A percentile compares a stretch with the other conserved stretches of the same genome.
phyloP scores from a whole-genome alignment of 73 alveolate species.

The Tetrahymena elliotti region DNA sequence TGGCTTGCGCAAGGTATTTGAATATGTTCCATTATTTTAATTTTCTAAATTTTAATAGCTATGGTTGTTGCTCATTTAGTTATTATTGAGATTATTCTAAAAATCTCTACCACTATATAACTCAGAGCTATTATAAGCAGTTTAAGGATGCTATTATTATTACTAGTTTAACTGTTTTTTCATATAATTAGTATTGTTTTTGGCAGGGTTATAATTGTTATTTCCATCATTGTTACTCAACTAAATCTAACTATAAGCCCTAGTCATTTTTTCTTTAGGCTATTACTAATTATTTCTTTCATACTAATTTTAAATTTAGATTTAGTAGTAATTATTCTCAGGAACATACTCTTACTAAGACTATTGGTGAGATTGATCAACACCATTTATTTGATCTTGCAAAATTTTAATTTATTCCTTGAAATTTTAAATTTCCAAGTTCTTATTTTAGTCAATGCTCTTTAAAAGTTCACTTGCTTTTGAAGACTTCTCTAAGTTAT shows the following conservation, averaged over 20 bases:
- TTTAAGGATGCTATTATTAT: neutral
- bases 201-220: neutral
- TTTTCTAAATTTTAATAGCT: neutral
- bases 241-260: neutral
- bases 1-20: neutral
- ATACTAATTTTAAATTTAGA: neutral
- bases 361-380: neutral
- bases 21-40: neutral
- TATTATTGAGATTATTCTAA: neutral
- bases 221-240: neutral
- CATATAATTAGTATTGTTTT: neutral
- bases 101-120: neutral
- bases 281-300: neutral
- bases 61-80: neutral
- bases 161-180: neutral
- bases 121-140: neutral
- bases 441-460: neutral
- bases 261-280: neutral
- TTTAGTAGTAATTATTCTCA: neutral
- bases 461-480: neutral
- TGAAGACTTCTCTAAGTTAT: neutral
- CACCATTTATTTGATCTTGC: neutral
- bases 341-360: neutral
- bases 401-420: neutral
- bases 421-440: neutral